phyloP scores from a whole-genome alignment of 441 rosid genomes.

The Lepidium campestre region DNA sequence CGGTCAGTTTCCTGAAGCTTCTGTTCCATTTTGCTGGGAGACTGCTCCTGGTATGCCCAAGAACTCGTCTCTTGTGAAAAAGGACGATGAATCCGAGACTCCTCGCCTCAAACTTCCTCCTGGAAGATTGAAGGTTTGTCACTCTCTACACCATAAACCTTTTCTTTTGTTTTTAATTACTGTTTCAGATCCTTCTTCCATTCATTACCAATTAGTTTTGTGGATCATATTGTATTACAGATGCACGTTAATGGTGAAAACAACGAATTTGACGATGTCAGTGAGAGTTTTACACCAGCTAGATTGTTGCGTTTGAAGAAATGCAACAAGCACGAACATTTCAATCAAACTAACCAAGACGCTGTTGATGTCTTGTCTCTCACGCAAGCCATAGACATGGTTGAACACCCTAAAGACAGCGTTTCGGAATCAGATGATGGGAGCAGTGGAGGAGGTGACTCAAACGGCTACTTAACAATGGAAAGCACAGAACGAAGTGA shows the following conservation, averaged over 20 bases:
- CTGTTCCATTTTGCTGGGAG: slow-evolving; percentile 88
- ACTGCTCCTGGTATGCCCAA: slow-evolving; percentile 79
- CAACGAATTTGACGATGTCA: slow-evolving; percentile 9
- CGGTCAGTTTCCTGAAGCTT: slow-evolving; percentile 25
- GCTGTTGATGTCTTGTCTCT: slow-evolving; percentile 58
- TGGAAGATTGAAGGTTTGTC: slow-evolving; percentile 40
- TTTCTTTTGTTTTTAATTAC: neutral
- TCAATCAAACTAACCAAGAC: slow-evolving; percentile 18
- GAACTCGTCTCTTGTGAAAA: slow-evolving; percentile 13
- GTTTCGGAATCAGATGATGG: slow-evolving; percentile 25
- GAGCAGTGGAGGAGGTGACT: slow-evolving; percentile 23
- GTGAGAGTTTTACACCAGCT: slow-evolving; percentile 29
- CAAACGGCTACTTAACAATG: slow-evolving; percentile 30
- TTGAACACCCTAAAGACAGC: slow-evolving; percentile 41
- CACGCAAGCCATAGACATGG: slow-evolving; percentile 80
- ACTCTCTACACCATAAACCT: neutral
- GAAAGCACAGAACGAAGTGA: slow-evolving; percentile 35
- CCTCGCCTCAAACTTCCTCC: slow-evolving; percentile 79
- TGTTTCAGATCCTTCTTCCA: neutral
- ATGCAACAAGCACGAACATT: slow-evolving; percentile 5
- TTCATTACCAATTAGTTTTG: neutral
- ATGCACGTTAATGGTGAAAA: slow-evolving; percentile 19
- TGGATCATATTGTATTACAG: neutral
- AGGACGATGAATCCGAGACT: slow-evolving; percentile 30
- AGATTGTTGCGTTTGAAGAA: slow-evolving; percentile 15